Conservation (phyloP, 1,284 basidiomycete genomes). For the Ceratobasidium sp. region DNA sequence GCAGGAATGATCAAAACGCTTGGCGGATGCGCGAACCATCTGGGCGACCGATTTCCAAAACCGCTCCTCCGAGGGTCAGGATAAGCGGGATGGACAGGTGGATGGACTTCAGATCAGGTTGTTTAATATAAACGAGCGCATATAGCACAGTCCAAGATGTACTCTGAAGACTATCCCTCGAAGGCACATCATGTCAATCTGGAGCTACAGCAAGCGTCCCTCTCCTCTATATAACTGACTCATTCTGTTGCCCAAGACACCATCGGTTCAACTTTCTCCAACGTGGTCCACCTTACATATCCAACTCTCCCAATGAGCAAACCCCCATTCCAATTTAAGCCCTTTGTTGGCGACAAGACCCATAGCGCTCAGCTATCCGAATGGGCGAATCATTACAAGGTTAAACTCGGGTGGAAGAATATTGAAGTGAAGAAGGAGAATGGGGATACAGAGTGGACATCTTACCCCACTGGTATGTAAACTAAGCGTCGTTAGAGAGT, state of each 20-base stretch:
- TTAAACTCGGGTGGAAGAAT: background rate
- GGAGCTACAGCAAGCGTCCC: no score
- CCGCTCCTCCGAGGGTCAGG: background rate
- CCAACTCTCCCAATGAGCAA: background rate
- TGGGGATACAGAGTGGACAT: background rate
- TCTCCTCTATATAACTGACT: background rate
- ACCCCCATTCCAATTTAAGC: background rate
- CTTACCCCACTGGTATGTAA: constrained; percentile 16
- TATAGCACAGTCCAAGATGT: no score
- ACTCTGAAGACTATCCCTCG: no score
- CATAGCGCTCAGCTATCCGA: constrained; percentile 4
- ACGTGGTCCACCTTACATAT: background rate
- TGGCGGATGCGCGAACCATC: background rate
- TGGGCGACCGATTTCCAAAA: background rate
- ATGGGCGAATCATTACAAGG: constrained; percentile 4
- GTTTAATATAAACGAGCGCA: no score
- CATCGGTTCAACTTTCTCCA: background rate
- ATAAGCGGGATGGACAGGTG: background rate
- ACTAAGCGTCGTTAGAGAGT: background rate
- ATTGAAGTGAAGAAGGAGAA: background rate
- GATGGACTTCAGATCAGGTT: background rate
- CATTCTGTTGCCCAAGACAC: background rate
- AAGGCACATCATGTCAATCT: no score
- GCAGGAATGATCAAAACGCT: background rate
- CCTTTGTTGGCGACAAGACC: background rate